These are phyloP conservation scores for Morella rubra DNA, from an alignment of 306 rosid genomes.

Conservation along the genomic window DNA sequence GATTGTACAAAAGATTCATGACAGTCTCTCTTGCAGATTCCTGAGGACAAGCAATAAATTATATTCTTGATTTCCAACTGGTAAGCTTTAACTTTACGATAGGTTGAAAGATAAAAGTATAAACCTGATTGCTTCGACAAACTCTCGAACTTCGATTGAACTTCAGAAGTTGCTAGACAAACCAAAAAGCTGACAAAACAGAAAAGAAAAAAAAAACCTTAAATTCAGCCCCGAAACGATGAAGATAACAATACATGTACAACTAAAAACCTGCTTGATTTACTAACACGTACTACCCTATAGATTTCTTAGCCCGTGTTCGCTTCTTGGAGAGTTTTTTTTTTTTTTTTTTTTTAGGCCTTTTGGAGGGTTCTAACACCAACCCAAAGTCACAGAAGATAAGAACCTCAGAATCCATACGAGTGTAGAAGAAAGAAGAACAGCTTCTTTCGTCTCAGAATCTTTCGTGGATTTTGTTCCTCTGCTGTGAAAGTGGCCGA, in stretches of 20 bases:
- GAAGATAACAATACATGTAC: neutral
- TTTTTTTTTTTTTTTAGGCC: neutral
- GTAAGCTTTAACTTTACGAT: neutral
- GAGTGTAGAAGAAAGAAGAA: neutral
- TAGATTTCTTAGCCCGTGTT: neutral
- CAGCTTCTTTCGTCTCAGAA: conserved; percentile 9
- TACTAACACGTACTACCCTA: neutral
- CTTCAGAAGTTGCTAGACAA: conserved; percentile 1
- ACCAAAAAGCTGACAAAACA: neutral
- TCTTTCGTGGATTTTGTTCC: conserved; percentile 21
- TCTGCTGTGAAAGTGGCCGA: conserved; percentile 14
- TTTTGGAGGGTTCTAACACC: too few relatives aligned
- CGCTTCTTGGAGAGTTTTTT: neutral
- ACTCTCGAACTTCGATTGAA: neutral
- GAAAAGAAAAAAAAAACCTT: neutral
- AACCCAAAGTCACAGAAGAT: neutral
- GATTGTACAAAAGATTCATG: conserved; percentile 59
- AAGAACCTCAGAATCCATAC: neutral
- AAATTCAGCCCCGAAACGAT: neutral
- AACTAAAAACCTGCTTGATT: neutral
- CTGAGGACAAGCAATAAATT: conserved; percentile 16
- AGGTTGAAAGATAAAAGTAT: neutral
- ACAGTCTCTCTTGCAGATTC: conserved; percentile 15
- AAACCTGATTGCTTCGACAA: conserved; percentile 3
- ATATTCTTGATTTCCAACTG: neutral